Evolutionary conservation across 148 eudicot genomes (phyloP), one percentile per base, ranked within the genome.

Genomic region (Tetragonia tetragonoides): DNA sequence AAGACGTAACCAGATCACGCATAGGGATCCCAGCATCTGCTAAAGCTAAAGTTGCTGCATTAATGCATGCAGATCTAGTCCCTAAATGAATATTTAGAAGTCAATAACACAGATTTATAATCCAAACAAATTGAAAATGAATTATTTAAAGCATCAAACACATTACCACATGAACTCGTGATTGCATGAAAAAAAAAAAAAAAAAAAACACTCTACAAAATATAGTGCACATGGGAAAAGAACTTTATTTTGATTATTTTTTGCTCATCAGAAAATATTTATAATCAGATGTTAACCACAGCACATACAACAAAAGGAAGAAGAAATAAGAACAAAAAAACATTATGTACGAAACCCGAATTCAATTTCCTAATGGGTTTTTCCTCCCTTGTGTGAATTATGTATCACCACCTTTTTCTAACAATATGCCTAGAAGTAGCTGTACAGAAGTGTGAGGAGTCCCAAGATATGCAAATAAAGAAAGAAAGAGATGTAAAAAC

Each of bases 11-110:
- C 74, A 95, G 81, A 86, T 95, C 98, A 78, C 87, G 85, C 98
- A 95, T 93, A 54, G 99, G 99, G 82, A 95, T 93, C 57, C 99
- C 99, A 56, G 99, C 99, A 88, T 95, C 96, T 82, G 97, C 91
- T 77, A 95, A 91, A 78, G 99, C 99, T 87, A 95, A 84, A 8
- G 97, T 93, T 56, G 99, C 99, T 80, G 99, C 99, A 83, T 95
- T 95, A 73, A 95, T 95, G 85, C 99, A 95, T 66, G 99, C 99
- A 66, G 99, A 93, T 85, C 99, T 85, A 56, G 99, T 95, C 70
- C 99, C 99, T 95, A 85, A 75, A 79, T 37, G 21, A 53, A 71
- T 21, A 47, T 18, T 47, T 24, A 20, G 20, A 66, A 6, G 69
- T 66, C 37, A 65, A 10, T 65, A 65, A 44, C 39, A 46, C 24